These are phyloP conservation scores for Yamadazyma trypodendri DNA, from an alignment of 1,139 yeast species.

Conservation along the genomic window DNA sequence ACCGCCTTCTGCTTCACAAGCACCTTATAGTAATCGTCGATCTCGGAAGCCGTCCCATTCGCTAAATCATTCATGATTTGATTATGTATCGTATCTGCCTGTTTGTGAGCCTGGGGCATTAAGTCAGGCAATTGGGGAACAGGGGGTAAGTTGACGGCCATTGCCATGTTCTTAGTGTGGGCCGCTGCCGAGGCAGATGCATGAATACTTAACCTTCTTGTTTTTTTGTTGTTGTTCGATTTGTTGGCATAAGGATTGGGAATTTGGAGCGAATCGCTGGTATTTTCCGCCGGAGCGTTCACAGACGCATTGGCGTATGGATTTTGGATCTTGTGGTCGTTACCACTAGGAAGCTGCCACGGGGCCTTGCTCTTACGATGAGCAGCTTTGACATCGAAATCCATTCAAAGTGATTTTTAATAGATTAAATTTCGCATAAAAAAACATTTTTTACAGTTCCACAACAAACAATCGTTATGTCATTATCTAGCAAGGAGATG, in stretches of 20 bases:
- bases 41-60: conserved; percentile 70
- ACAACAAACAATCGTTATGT: too few relatives aligned
- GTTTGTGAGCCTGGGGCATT: conserved; percentile 4
- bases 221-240: conserved; percentile 21
- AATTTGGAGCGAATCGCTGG: conserved; percentile 7
- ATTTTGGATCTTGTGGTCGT: conserved; percentile 21
- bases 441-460: not conserved
- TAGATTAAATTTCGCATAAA: conserved; percentile 1
- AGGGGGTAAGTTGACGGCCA: conserved; percentile 36
- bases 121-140: conserved; percentile 30
- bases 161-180: conserved; percentile 28
- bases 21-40: conserved; percentile 66
- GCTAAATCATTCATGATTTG: conserved; percentile 56
- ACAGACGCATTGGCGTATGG: conserved; percentile 35
- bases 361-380: conserved; percentile 48
- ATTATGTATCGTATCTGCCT: conserved; percentile 17
- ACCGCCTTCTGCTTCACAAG: conserved; percentile 52
- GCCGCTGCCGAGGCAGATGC: conserved; percentile 41
- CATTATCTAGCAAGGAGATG: conserved; percentile 78
- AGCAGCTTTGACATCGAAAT: conserved; percentile 27
- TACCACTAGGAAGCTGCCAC: conserved; percentile 28
- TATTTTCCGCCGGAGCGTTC: conserved; percentile 7
- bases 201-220: conserved; percentile 44
- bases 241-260: conserved; percentile 12
- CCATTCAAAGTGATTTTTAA: conserved; percentile 23